Evolutionary conservation across 2,329 filamentous ascomycete species (phyloP).

Genomic region (Aspergillus ibericus): DNA sequence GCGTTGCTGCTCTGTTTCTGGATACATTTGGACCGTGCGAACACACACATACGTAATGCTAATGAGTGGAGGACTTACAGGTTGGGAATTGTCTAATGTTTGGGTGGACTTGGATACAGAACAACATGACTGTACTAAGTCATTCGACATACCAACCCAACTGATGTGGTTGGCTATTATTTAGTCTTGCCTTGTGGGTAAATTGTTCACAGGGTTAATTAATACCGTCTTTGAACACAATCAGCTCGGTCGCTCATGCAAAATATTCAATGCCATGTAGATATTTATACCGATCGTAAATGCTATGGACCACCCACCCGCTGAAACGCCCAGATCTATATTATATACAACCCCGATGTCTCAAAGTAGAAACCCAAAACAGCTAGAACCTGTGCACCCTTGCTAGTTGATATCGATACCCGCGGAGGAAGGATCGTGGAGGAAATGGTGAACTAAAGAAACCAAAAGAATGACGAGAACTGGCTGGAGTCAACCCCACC

Average conservation of each 20-base stretch:
- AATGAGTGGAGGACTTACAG: too few relatives aligned
- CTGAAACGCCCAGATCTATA: conserved; percentile 18
- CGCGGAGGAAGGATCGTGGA: background rate
- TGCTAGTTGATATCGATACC: background rate
- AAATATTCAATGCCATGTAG: conserved; percentile 1
- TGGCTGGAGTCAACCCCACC: background rate
- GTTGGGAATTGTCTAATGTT: too few relatives aligned
- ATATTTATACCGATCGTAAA: conserved; percentile 11
- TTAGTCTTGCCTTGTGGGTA: background rate
- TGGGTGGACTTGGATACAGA: too few relatives aligned
- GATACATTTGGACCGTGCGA: too few relatives aligned
- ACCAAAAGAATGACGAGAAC: background rate
- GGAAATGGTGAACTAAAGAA: background rate
- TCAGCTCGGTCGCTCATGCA: background rate
- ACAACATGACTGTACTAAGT: too few relatives aligned
- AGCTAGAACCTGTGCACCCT: background rate
- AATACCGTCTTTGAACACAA: background rate
- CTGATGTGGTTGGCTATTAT: too few relatives aligned
- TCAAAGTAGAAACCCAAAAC: background rate
- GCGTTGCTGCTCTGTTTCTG: too few relatives aligned
- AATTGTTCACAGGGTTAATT: background rate
- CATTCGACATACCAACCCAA: too few relatives aligned
- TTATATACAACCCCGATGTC: conserved; percentile 9
- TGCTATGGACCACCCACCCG: background rate
- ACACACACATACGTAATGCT: too few relatives aligned